Evolutionary conservation across 805 yeast genomes (phyloP).

Genomic region (Debaryomyces hansenii): DNA sequence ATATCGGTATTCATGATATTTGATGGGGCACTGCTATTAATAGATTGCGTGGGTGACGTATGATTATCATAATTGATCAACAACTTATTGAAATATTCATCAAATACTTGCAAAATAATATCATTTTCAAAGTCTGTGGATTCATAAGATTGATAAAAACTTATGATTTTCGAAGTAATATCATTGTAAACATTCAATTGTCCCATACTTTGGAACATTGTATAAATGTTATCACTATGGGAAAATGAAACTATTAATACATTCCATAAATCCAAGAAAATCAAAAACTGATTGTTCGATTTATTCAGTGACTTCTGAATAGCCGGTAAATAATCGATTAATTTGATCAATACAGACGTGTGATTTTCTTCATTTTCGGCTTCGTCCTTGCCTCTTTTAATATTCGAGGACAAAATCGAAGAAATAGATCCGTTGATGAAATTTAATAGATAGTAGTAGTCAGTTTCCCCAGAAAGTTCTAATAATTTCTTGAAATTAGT

Average conservation of each 20-base stretch:
- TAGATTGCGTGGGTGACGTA: neutral
- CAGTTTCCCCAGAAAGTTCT: slow-evolving; percentile 21
- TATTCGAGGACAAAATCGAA: slow-evolving; percentile 25
- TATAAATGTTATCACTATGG: slow-evolving; percentile 16
- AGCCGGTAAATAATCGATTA: slow-evolving; percentile 23
- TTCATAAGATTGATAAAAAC: slow-evolving; percentile 18
- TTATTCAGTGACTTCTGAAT: slow-evolving; percentile 23
- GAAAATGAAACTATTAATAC: slow-evolving; percentile 14
- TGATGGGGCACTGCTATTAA: slow-evolving; percentile 1
- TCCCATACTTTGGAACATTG: slow-evolving; percentile 23
- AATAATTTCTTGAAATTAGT: slow-evolving; percentile 29
- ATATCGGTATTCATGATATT: slow-evolving; percentile 20
- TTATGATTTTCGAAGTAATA: slow-evolving; percentile 23
- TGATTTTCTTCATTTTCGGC: slow-evolving; percentile 8
- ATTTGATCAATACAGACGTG: slow-evolving; percentile 17
- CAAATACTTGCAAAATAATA: slow-evolving; percentile 10
- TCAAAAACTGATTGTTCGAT: slow-evolving; percentile 13
- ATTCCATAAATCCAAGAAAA: slow-evolving; percentile 28
- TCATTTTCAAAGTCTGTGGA: neutral
- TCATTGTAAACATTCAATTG: slow-evolving; percentile 26
- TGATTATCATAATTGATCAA: slow-evolving; percentile 9
- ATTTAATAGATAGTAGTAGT: slow-evolving; percentile 27
- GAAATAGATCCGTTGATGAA: slow-evolving; percentile 42
- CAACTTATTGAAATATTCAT: slow-evolving; percentile 11
- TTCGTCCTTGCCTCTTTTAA: slow-evolving; percentile 11